Base-by-base conservation (phyloP, 2,329 filamentous ascomycete species). In the Claviceps purpurea region DNA sequence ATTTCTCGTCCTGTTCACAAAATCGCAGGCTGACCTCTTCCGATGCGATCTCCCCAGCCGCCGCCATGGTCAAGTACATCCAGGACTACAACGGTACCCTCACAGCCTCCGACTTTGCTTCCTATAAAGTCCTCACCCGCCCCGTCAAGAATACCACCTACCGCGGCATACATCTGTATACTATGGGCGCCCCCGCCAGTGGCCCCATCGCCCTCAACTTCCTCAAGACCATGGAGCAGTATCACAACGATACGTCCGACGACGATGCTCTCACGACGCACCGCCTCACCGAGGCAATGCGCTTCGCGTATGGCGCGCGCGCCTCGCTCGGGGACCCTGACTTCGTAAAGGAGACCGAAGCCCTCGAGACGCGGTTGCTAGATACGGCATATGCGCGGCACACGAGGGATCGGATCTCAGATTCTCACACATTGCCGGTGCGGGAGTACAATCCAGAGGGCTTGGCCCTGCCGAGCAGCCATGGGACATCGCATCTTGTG, bases 141-240 rank as follows among this genome's bases (percentile, higher is more conserved):
- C 58, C 78, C 76, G 74, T 84, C 2, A 73, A 84, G 2, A 75
- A 75, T 57, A 79, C 84, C 57, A 73, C 77, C 5, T 89, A 85
- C 66, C 76, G 84, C 16, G 85, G 82, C 37, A 86, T 81, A 66
- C 82, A 78, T 50, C 73, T 97, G 34, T 81, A 81, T 55, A 75
- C 79, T 26, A 78, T 84, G 30, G 81, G 81, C 43, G 83, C 89
- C 0, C 91, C 91, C 0, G 85, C 85, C 16, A 86, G 86, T 58
- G 91, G 91, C 10, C 78, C 79, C 45, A 82, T 96, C 1, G 81
- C 81, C 4, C 72, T 95, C 59, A 82, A 79, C 52, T 82, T 84
- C 2, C 73, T 97, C 61, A 95, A 95, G 63, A 89, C 84, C 37
- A 77, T 96, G 66, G 84, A 91, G 65, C 85, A 87, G 18, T 95